Percentiles rank a stretch among this genome's conserved stretches.
Conservation (phyloP, 108 stramenopile species). For the Cyclotella kingstonii region DNA sequence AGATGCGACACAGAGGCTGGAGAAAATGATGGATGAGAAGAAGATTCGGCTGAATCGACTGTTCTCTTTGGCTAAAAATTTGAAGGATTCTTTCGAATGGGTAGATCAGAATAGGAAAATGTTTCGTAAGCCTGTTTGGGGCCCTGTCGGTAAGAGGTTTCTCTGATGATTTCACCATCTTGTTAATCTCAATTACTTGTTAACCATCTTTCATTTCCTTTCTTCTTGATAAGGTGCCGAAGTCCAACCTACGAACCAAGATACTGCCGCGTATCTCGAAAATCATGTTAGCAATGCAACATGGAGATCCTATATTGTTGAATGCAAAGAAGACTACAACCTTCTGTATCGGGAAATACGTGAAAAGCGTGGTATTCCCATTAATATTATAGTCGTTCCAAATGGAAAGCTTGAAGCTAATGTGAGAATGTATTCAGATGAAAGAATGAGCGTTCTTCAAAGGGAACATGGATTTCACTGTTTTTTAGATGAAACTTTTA, state of each 20-base stretch:
- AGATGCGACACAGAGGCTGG: constrained; percentile 26
- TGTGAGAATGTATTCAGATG: constrained; percentile 55
- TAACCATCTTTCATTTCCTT: neutral
- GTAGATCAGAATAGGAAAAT: constrained; percentile 58
- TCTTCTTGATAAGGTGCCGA: constrained; percentile 40
- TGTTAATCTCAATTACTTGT: neutral
- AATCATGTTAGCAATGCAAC: constrained; percentile 55
- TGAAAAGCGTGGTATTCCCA: constrained; percentile 54
- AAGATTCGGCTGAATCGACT: constrained; percentile 43
- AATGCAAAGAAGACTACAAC: constrained; percentile 76
- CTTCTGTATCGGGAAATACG: constrained; percentile 65
- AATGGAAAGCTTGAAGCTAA: constrained; percentile 20
- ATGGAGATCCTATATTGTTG: constrained; percentile 70
- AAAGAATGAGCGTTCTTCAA: constrained; percentile 59
- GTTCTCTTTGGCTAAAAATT: constrained; percentile 32
- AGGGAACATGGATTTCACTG: constrained; percentile 67
- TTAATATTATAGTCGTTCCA: constrained; percentile 51
- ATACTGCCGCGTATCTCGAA: constrained; percentile 69
- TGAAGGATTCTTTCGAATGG: constrained; percentile 53
- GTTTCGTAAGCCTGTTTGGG: constrained; percentile 75
- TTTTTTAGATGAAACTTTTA: constrained; percentile 78
- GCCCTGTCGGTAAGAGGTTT: constrained; percentile 56
- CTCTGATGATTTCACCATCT: neutral
- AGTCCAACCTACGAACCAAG: constrained; percentile 51
- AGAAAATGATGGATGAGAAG: constrained; percentile 62